phyloP scores from a whole-genome alignment of 2,329 filamentous ascomycete genomes.

The Xylariomycetidae sp. region DNA sequence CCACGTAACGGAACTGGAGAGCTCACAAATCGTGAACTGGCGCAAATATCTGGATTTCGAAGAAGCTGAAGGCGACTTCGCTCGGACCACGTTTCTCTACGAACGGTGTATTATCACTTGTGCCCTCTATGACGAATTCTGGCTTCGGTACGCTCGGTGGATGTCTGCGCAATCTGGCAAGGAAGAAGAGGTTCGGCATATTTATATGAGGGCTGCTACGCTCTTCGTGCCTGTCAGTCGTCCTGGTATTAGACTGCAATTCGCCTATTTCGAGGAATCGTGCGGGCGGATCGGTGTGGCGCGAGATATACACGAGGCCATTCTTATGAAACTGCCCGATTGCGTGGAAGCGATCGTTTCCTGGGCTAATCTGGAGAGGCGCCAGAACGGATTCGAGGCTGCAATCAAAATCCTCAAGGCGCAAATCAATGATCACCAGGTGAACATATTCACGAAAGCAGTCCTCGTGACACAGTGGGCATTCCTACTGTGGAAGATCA shows the following conservation, averaged over 20 bases:
- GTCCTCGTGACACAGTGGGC: constrained; percentile 88
- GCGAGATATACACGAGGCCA: constrained; percentile 76
- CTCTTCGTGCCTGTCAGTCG: constrained; percentile 83
- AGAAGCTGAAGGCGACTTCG: constrained; percentile 74
- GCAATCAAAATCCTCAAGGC: constrained; percentile 79
- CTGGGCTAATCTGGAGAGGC: constrained; percentile 79
- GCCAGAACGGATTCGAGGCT: constrained; percentile 76
- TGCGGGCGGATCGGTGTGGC: constrained; percentile 71
- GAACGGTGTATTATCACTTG: constrained; percentile 91
- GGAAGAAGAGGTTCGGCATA: constrained; percentile 84
- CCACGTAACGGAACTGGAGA: constrained; percentile 88
- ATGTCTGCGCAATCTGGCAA: constrained; percentile 78
- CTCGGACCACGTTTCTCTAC: constrained; percentile 76
- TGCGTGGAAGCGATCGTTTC: constrained; percentile 86
- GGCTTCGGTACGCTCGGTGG: constrained; percentile 96
- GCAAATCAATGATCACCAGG: constrained; percentile 69
- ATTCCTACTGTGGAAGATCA: constrained; percentile 78
- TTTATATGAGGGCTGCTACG: constrained; percentile 82
- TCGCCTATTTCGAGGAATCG: constrained; percentile 92
- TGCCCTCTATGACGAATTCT: constrained; percentile 95
- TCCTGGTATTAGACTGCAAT: constrained; percentile 80
- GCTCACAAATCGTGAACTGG: constrained; percentile 83
- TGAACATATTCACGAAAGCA: constrained; percentile 77
- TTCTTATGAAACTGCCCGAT: constrained; percentile 71
- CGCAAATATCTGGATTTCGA: constrained; percentile 96